Base-by-base conservation (phyloP, 116 monocot genomes). In the Trichopus zeylanicus region DNA sequence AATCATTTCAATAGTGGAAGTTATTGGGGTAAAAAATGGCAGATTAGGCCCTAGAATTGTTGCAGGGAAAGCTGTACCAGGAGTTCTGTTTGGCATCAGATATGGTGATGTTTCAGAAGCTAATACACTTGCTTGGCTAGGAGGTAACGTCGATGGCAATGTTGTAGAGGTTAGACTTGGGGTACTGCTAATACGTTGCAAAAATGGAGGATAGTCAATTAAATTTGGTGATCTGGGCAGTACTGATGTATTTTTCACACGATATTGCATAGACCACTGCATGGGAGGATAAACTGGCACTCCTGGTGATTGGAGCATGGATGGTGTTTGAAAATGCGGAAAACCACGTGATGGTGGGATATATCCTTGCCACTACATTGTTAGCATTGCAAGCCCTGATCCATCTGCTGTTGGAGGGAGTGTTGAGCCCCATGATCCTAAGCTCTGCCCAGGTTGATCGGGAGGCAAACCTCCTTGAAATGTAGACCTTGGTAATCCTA, bases 331-430 rank as follows among this genome's bases (percentile, higher is more conserved):
- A 52, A 77, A 10, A 57, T 70, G 76, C 37, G 83, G 77, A 74
- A 83, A 69, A 48, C 77, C 75, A 52, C 60, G 56, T 51, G 83
- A 34, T 1, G 89, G 77, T 21, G 91, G 65, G 80, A 92, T 92
- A 60, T 72, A 92, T 23, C 99, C 92, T 65, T 68, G 99, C 92
- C 92, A 92, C 39, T 88, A 91, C 75, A 98, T 80, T 48, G 98
- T 42, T 42, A n/a, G 97, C 78, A 93, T 75, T 25, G 75, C 65
- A 57, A 83, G 73, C 27, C 82, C 88, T 38, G 82, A 72, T 28
- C 76, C 81, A 71, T 85, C 82, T 60, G 78, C 74, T 38, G 72
- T 55, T 61, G 82, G 71, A 25, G 75, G 63, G 15, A 56, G 60
- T 32, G 70, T 25, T 9, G 91, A 63, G 7, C 81, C 87, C 97